Base-by-base conservation (phyloP, 2,329 filamentous ascomycete species). In the Pseudonectria foliicola region DNA sequence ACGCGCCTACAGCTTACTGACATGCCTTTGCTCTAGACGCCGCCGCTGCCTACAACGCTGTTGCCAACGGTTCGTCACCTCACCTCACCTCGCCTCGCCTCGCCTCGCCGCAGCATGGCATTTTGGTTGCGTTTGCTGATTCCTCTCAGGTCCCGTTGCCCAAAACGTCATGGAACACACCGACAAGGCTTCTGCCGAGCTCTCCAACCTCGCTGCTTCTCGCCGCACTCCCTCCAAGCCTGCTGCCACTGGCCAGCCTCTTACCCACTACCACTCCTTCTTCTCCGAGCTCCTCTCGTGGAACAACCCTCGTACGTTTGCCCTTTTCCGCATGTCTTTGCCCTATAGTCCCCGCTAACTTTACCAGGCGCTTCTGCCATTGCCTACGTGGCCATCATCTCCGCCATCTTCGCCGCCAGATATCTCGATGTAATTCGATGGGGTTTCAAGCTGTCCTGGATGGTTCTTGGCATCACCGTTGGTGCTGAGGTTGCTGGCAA, bases 261-360 rank as follows among this genome's bases (percentile, higher is more conserved):
- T 82, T 53, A 82, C 77, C 39, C 76, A 81, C 60, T 84, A 82
- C 58, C 78, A 83, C 64, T 82, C 77, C 12, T 76, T 82, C 62
- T 83, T 84, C 61, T 73, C 71, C 33, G 76, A 80, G 57, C 68
- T 84, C 38, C 66, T 84, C 42, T 82, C 78, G 47, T 83, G 80
- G 77, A 70, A 80, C 55, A 78, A 80, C 57, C 77, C 77, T 55
- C 73, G 77, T 78, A 68, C 54, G 73, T 67, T 16, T 21, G 42
- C 25, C 35, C 24, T 30, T 14, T 27, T 16, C 29, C 32, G 14
- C 34, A 30, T 27, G 23, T 11, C 6, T 21, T 33, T 26, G 35
- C 25, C 23, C 25, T 24, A 14, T 5, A 24, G 16, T 21, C 27
- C 21, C 38, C 25, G 46, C 50, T 52, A 34, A 42, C 18, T 29